Base-by-base conservation (phyloP, 2,329 filamentous ascomycete species). In the Rosellinia necatrix region DNA sequence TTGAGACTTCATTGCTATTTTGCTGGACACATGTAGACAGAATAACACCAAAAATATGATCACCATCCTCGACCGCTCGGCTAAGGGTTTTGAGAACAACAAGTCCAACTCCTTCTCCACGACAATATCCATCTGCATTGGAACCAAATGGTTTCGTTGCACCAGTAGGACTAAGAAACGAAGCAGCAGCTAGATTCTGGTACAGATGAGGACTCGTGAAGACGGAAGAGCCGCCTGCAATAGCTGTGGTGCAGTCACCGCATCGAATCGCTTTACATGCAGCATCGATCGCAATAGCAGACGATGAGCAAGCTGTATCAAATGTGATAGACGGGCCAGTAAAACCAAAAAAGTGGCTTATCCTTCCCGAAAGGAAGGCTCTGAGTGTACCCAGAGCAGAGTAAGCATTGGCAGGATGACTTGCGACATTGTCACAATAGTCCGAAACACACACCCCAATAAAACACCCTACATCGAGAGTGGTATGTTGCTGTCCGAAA, bases 121-220 rank as follows among this genome's bases (percentile, higher is more conserved):
- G 71, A 9, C 75, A 81, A 56, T 83, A 85, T 0, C 82, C 82
- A 55, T 80, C 74, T 0, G 75, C 79, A 2, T 62, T 58, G 1
- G 66, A 57, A 49, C 79, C 77, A 46, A 74, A 77, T 1, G 67
- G 64, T 40, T 70, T 64, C 38, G 59, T 69, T 8, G 59, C 61
- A 3, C 66, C 65, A 2, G 61, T 65, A 2, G 66, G 58, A 38
- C 64, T 68, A 8, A 71, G 52, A 35, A 73, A 70, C n/a, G 51
- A 56, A 4, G 59, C 68, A 1, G 34, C 63, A 6, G 64, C 49
- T 6, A 69, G 47, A 47, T 66, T 62, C 13, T 70, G 68, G n/a
- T 59, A 58, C 44, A 48, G 58, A 6, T 64, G 29, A 1, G 63
- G 58, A 8, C 41, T 62, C 0, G 68, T 63, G 8, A 76, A 67